Evolutionary conservation across 305 asterid genomes (phyloP).

Genomic region (Ilex paraguariensis): DNA sequence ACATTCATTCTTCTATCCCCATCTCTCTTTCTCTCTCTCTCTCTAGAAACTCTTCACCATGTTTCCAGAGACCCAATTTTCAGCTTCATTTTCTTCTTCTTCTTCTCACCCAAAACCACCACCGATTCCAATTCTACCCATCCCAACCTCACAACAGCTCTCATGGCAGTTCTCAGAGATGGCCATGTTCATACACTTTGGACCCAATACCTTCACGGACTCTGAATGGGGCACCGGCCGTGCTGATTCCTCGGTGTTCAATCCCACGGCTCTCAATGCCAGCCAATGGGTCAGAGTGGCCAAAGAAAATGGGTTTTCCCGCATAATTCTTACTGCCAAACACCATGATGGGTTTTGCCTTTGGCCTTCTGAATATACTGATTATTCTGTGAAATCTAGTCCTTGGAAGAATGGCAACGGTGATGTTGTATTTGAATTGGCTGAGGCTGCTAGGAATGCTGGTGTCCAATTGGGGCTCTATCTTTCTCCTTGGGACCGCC

Average conservation of each 20-base stretch:
- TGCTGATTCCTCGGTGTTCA: conserved; percentile 63
- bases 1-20: not conserved
- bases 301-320: conserved; percentile 57
- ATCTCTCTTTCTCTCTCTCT: conserved; percentile 6
- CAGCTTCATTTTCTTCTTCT: conserved; percentile 16
- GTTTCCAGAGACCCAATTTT: not conserved
- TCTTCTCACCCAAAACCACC: conserved; percentile 44
- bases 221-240: conserved; percentile 92
- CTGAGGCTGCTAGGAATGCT: conserved; percentile 53
- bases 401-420: conserved; percentile 81
- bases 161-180: conserved; percentile 88
- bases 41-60: not conserved
- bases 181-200: conserved; percentile 87
- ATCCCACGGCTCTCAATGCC: conserved; percentile 60
- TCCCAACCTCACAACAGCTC: conserved; percentile 67
- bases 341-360: conserved; percentile 96
- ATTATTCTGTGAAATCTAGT: conserved; percentile 78
- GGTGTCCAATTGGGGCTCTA: conserved; percentile 77
- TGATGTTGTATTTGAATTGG: conserved; percentile 65
- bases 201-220: conserved; percentile 80
- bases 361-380: conserved; percentile 86
- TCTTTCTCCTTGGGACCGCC: conserved; percentile 98
- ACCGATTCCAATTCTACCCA: conserved; percentile 80
- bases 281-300: conserved; percentile 90
- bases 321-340: conserved; percentile 68